These are phyloP conservation scores for Boletus edulis DNA, from an alignment of 768 basidiomycete species.

Conservation along the genomic window DNA sequence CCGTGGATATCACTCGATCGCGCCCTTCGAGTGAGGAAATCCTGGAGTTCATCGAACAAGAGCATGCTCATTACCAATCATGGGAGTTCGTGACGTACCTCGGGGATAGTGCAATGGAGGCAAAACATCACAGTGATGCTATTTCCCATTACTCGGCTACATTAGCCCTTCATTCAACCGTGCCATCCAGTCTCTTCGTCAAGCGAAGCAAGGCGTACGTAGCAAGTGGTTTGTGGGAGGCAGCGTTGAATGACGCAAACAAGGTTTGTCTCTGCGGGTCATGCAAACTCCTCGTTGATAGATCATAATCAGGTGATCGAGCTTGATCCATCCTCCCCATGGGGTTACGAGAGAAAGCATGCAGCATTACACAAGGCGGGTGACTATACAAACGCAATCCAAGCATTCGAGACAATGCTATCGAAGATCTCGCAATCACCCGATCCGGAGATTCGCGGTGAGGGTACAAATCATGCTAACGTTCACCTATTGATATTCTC, in stretches of 20 bases:
- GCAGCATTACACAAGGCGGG: too few species aligned
- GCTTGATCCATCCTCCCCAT: too few species aligned
- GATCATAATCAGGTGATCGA: not conserved
- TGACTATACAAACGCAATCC: not conserved
- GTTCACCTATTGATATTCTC: too few species aligned
- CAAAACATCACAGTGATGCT: too few species aligned
- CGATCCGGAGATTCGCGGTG: not conserved
- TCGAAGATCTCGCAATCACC: not conserved
- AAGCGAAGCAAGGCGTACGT: not conserved
- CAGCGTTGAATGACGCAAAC: not conserved
- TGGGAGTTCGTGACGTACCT: too few species aligned
- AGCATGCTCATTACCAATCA: not conserved
- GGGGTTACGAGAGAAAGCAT: too few species aligned
- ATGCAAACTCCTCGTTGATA: not conserved
- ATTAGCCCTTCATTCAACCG: too few species aligned
- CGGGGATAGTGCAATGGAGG: too few species aligned
- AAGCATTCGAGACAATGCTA: not conserved
- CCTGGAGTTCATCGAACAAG: not conserved
- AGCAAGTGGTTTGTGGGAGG: not conserved
- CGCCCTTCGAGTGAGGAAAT: conserved; percentile 34
- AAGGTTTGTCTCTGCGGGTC: too few species aligned
- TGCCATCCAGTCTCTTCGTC: too few species aligned
- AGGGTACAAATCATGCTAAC: too few species aligned
- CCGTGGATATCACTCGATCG: not conserved
- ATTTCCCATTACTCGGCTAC: too few species aligned